phyloP scores from a whole-genome alignment of 352 stramenopile genomes.

The Phytophthora vignae region DNA sequence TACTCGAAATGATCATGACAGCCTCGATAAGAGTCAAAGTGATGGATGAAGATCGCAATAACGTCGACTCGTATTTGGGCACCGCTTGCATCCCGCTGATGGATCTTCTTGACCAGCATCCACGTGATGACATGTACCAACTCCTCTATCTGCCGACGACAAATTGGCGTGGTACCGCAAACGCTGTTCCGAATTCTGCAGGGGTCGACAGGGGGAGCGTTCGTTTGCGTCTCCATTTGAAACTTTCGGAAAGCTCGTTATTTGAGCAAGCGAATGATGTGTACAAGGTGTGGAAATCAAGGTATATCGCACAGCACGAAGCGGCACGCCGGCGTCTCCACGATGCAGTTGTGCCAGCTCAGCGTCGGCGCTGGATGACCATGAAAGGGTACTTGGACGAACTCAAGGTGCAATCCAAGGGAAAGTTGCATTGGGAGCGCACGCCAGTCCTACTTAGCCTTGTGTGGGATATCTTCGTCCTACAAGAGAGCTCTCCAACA shows the following conservation, averaged over 20 bases:
- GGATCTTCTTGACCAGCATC: constrained; percentile 70
- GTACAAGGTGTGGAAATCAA: constrained; percentile 69
- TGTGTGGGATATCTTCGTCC: constrained; percentile 78
- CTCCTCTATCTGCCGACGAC: constrained; percentile 43
- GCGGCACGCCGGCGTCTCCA: constrained; percentile 63
- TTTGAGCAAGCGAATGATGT: constrained; percentile 71
- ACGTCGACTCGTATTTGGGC: constrained; percentile 60
- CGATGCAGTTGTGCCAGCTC: constrained; percentile 63
- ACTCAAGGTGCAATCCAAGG: constrained; percentile 45
- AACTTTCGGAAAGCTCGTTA: constrained; percentile 65
- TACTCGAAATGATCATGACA: constrained; percentile 73
- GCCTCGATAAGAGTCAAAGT: constrained; percentile 63
- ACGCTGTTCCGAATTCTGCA: neutral
- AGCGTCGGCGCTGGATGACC: constrained; percentile 67
- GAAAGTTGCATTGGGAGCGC: constrained; percentile 73
- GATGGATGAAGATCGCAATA: constrained; percentile 60
- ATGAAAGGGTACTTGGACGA: constrained; percentile 68
- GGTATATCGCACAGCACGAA: constrained; percentile 71
- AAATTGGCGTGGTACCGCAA: constrained; percentile 9
- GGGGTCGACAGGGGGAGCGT: constrained; percentile 45
- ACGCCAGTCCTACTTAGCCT: constrained; percentile 71
- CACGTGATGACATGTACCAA: constrained; percentile 68
- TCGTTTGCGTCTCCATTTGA: constrained; percentile 54
- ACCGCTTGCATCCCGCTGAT: constrained; percentile 69
- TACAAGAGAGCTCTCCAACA: constrained; percentile 34